These are phyloP conservation scores for Ilyonectria mors-panacis DNA, from an alignment of 2,329 filamentous ascomycete genomes.

Conservation along the genomic window DNA sequence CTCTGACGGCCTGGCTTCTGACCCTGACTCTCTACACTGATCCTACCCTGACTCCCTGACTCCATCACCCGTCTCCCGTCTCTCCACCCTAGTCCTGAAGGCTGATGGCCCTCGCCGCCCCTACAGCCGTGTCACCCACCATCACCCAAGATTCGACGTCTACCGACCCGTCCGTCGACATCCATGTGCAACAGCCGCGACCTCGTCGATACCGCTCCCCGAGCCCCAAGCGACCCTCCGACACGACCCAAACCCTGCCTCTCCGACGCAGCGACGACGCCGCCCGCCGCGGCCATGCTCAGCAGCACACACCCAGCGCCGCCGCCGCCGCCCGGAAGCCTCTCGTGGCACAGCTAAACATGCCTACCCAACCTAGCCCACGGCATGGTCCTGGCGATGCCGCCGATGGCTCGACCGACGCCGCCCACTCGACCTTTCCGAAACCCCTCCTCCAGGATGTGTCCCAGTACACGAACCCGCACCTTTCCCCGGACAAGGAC, in stretches of 20 bases:
- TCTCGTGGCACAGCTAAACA: conserved; percentile 62
- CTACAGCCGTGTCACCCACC: conserved; percentile 53
- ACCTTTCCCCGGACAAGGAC: conserved; percentile 72
- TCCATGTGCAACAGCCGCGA: conserved; percentile 64
- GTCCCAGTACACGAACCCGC: conserved; percentile 76
- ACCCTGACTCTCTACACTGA: conserved; percentile 28
- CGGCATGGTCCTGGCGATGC: conserved; percentile 48
- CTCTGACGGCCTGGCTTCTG: conserved; percentile 12
- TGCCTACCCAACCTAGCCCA: conserved; percentile 49
- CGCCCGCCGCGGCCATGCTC: conserved; percentile 57
- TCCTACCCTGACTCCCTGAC: conserved; percentile 22
- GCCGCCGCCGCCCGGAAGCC: conserved; percentile 61
- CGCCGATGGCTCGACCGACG: conserved; percentile 56
- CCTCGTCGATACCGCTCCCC: conserved; percentile 67
- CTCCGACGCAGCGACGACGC: conserved; percentile 62
- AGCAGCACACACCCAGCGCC: conserved; percentile 53
- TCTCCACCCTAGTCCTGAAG: conserved; percentile 46
- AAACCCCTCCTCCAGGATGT: conserved; percentile 75
- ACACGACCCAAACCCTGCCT: conserved; percentile 59
- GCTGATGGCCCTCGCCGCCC: conserved; percentile 48
- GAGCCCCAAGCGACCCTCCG: conserved; percentile 67
- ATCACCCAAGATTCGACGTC: conserved; percentile 61
- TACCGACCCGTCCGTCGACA: conserved; percentile 69
- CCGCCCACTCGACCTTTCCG: conserved; percentile 59
- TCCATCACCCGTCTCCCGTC: conserved; percentile 1